A percentile compares a stretch with the other conserved stretches of the same genome.
phyloP scores from a whole-genome alignment of 805 yeast genomes.

The Nakazawaea ambrosiae region DNA sequence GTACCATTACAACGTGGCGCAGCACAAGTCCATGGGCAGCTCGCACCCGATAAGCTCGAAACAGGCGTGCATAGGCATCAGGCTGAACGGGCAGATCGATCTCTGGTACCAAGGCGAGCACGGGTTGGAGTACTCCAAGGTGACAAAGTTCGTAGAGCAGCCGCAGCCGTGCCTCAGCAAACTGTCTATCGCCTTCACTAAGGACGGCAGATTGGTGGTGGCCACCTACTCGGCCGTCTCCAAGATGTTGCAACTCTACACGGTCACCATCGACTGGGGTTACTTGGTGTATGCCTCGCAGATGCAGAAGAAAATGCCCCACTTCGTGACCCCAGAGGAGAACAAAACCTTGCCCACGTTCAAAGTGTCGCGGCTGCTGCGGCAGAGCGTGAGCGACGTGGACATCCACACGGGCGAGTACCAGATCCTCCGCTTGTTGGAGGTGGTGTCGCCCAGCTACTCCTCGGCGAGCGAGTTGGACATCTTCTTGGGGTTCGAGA shows the following conservation, averaged over 20 bases:
- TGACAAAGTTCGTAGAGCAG: slow-evolving; percentile 24
- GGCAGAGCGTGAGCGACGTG: slow-evolving; percentile 22
- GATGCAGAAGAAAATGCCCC: slow-evolving; percentile 38
- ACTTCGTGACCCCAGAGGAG: slow-evolving; percentile 42
- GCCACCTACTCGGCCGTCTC: slow-evolving; percentile 31
- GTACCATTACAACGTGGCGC: slow-evolving; percentile 52
- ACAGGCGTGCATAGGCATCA: slow-evolving; percentile 62
- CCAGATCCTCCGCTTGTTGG: slow-evolving; percentile 27
- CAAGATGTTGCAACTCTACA: slow-evolving; percentile 32
- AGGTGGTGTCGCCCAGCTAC: slow-evolving; percentile 38
- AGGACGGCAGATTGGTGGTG: slow-evolving; percentile 38
- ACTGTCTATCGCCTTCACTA: slow-evolving; percentile 46
- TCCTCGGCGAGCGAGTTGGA: slow-evolving; percentile 36
- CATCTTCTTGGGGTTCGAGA: slow-evolving; percentile 35
- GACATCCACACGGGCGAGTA: slow-evolving; percentile 17
- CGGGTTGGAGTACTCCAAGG: slow-evolving; percentile 47
- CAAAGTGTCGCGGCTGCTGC: slow-evolving; percentile 23
- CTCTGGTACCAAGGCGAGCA: slow-evolving; percentile 62
- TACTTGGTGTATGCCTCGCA: slow-evolving; percentile 39
- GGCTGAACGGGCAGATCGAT: slow-evolving; percentile 54
- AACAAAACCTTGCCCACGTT: slow-evolving; percentile 34
- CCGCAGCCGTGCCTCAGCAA: slow-evolving; percentile 18
- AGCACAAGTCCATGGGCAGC: slow-evolving; percentile 52
- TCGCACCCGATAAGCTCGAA: slow-evolving; percentile 63
- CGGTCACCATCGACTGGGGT: slow-evolving; percentile 49